Evolutionary conservation across 1,139 yeast species (phyloP), one percentile per base, ranked within the genome.

Genomic region (Kluyveromyces sp.): DNA sequence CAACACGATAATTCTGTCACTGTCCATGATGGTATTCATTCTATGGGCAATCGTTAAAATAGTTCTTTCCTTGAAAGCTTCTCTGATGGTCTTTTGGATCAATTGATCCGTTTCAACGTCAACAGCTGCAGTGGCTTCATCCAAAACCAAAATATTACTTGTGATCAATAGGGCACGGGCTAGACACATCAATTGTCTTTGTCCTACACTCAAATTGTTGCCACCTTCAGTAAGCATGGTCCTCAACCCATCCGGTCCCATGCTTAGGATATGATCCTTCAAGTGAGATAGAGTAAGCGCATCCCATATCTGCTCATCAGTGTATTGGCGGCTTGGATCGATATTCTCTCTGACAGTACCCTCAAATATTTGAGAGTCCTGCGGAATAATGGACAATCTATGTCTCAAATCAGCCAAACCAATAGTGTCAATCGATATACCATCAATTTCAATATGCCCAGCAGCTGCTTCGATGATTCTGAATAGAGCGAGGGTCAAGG

Each of bases 61-160:
- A 0, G 97, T 89, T 61, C 95, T 77, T 51, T 88, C 87, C 55
- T 80, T 78, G 63, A 89, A 89, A 47, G 87, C 95, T 3, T 73
- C 67, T 63, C 96, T 76, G 46, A 89, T 89, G 0, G 96, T 89
- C 56, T 82, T 80, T 67, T 89, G 97, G 42, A 89, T 73, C 37
- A 88, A 75, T 54, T 81, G 70, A 64, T 92, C 98, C 1, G 98
- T 92, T 59, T 88, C 94, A 28, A 88, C 96, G 65, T 92, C 98
- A 41, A 92, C 96, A 2, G 96, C 95, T 2, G 97, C 96, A 3
- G 97, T 89, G 12, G 97, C 97, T 67, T 92, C 98, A 64, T 92
- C 98, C 54, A 89, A 70, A 7, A 88, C 86, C 49, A 88, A 71
- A 39, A 89, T 77, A 52, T 80, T 80, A 3, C 94, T 80, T 20